Evolutionary conservation across 805 yeast species (phyloP), one percentile per base, ranked within the genome.

Genomic region (Suhomyces sp.): DNA sequence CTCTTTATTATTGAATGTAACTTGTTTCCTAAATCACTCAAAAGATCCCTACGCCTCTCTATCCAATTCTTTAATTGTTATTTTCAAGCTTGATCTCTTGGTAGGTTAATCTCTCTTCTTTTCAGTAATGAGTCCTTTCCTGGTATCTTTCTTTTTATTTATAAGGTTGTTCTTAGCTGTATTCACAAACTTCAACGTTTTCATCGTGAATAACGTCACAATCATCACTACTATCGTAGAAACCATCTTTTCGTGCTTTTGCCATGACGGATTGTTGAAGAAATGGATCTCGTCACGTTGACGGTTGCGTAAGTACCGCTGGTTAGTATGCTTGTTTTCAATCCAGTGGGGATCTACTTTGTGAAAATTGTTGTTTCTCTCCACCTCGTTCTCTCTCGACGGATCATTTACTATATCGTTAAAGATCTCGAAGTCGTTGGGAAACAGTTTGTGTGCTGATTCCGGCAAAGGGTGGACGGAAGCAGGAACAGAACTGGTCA

Each of bases 321-420:
- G 54, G 48, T 65, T 65, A 5, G 76, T 67, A 45, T 72, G 63
- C 20, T 55, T 57, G 17, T 53, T 50, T 2, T 59, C 57, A 25
- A 58, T 60, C 69, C 67, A 67, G 19, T 58, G 49, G 1, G 74
- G 72, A 2, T 65, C 65, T 22, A 66, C 57, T 24, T 56, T 54
- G 52, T 65, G 64, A 57, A 55, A 64, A 48, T 73, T 73, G 44
- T 77, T 66, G 59, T 84, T 83, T 52, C 85, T 69, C 57, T 86
- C 90, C 35, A 74, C 66, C 51, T 85, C 89, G 3, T 67, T 52
- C 43, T 64, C 67, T 49, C 87, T 73, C 13, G 78, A 62, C 20
- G 77, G 77, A 56, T 83, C 82, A 52, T 74, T 71, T 2, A 86
- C 72, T 2, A 85, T 72, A 60, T 82, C 85, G 27, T 82, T 75